These are phyloP conservation scores for Mortierella sp. DNA, from an alignment of 371 early-diverging fungal genomes.

Conservation along the genomic window DNA sequence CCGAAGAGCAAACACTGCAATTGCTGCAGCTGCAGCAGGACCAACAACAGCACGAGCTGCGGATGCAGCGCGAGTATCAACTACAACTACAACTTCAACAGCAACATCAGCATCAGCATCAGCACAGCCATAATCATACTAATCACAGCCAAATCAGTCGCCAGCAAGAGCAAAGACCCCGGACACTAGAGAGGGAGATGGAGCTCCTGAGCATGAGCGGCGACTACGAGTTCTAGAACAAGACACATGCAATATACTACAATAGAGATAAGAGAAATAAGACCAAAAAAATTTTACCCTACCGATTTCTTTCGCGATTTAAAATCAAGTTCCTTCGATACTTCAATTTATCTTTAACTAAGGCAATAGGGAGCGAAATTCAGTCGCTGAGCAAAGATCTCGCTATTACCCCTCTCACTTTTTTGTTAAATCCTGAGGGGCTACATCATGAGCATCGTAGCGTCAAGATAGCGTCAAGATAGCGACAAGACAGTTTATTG, in stretches of 20 bases:
- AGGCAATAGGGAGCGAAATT: too few species aligned
- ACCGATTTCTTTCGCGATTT: too few species aligned
- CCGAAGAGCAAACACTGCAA: slow-evolving; percentile 19
- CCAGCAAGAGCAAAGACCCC: slow-evolving; percentile 25
- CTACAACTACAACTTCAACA: slow-evolving; percentile 23
- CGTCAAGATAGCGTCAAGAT: too few species aligned
- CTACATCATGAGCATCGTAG: too few species aligned
- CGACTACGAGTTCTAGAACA: slow-evolving; percentile 33
- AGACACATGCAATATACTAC: too few species aligned
- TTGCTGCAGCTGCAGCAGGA: slow-evolving; percentile 8
- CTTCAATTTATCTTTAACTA: too few species aligned
- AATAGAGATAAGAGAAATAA: not conserved
- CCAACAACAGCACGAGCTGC: slow-evolving; percentile 7
- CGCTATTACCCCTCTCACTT: too few species aligned
- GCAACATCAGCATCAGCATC: slow-evolving; percentile 2
- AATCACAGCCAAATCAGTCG: not conserved
- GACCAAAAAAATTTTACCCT: not conserved
- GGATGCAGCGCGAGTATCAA: slow-evolving; percentile 17
- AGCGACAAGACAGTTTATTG: too few species aligned
- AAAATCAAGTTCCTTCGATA: too few species aligned
- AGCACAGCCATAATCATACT: slow-evolving; percentile 10
- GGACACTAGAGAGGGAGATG: slow-evolving; percentile 48
- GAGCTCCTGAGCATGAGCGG: slow-evolving; percentile 52
- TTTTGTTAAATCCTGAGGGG: too few species aligned
- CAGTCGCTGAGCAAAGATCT: too few species aligned